Base-by-base conservation (phyloP, 208 protist genomes). In the Sergeia podlipaevii region DNA sequence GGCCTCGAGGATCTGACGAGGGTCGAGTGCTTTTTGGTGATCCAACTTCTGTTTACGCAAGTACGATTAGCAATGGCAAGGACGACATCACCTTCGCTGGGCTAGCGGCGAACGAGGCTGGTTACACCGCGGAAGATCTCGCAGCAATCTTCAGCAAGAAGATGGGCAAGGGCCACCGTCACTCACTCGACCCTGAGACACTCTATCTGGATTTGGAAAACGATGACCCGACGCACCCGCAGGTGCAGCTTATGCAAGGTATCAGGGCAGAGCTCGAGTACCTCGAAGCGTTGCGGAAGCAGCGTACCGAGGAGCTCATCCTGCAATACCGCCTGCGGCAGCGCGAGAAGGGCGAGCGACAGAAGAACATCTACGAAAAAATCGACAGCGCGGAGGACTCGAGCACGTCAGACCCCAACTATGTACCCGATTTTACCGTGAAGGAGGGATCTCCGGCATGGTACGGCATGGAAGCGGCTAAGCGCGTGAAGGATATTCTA, bases 391-490 rank as follows among this genome's bases (percentile, higher is more conserved):
- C 2, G 2, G n/a, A 47, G 8, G 44, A n/a, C n/a, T n/a, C 2
- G 24, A 11, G 24, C 18, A 4, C 26, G 11, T 15, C 11, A 27
- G 37, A 52, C 10, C 27, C 44, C 13, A 52, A 60, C 10, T 71
- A 73, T 8, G 65, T 74, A 11, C 64, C 74, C 27, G 70, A 70
- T 54, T 81, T 88, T 47, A 65, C 63, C 11, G 73, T 88, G n/a
- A 82, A 80, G 49, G 60, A 60, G 17, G 78, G 74, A 3, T 70
- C 42, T 7, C 51, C 80, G 15, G 73, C 60, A 23, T 81, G 74
- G 80, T 88, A 88, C 55, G 80, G 80, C 37, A 88, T 88, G 75
- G 72, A 82, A 55, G 75, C 80, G 6, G 65, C 75, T 33, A 76
- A 77, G 48, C 80, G 80, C 8, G 75, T 88, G n/a, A 72, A 72